Percentiles rank a stretch among this genome's conserved stretches.
phyloP scores from a whole-genome alignment of 2,329 filamentous ascomycete genomes.

The Rhexocercosporidium sp. region DNA sequence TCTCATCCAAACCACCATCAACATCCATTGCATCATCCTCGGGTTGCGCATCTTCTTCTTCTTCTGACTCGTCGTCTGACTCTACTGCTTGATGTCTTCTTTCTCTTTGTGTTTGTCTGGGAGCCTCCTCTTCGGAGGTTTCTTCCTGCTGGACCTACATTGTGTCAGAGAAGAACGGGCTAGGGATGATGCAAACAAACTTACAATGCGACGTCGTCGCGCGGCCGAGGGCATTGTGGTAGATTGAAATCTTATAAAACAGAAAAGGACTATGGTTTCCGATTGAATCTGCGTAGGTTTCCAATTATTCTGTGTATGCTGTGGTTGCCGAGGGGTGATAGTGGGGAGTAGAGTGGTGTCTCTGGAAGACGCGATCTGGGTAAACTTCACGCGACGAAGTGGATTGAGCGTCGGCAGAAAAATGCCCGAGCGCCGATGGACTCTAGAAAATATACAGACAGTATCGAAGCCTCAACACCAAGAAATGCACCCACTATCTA shows the following conservation, averaged over 20 bases:
- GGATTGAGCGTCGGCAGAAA: slow-evolving; percentile 1
- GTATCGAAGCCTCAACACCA: background rate
- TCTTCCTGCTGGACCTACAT: slow-evolving; percentile 34
- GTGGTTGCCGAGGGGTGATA: background rate
- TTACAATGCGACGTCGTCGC: slow-evolving; percentile 35
- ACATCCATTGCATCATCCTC: slow-evolving; percentile 33
- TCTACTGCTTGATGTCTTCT: slow-evolving; percentile 23
- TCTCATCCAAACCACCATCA: slow-evolving; percentile 31
- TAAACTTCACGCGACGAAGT: slow-evolving; percentile 20
- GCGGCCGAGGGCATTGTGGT: slow-evolving; percentile 35
- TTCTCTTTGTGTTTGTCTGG: slow-evolving; percentile 31
- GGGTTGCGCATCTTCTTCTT: slow-evolving; percentile 32
- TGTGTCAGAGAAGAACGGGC: slow-evolving; percentile 8
- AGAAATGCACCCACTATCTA: background rate
- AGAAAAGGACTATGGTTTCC: background rate
- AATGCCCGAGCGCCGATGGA: slow-evolving; percentile 16
- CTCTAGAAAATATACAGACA: slow-evolving; percentile 19
- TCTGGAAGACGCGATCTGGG: slow-evolving; percentile 28
- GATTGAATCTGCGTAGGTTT: background rate
- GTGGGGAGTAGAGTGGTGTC: background rate
- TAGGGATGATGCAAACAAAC: background rate
- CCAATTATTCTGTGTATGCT: background rate
- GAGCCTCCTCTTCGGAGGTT: slow-evolving; percentile 37
- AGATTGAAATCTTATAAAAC: background rate
- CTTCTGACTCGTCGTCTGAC: slow-evolving; percentile 39